These are phyloP conservation scores for Rubia tinctorum DNA, from an alignment of 305 asterid genomes.

Conservation along the genomic window DNA sequence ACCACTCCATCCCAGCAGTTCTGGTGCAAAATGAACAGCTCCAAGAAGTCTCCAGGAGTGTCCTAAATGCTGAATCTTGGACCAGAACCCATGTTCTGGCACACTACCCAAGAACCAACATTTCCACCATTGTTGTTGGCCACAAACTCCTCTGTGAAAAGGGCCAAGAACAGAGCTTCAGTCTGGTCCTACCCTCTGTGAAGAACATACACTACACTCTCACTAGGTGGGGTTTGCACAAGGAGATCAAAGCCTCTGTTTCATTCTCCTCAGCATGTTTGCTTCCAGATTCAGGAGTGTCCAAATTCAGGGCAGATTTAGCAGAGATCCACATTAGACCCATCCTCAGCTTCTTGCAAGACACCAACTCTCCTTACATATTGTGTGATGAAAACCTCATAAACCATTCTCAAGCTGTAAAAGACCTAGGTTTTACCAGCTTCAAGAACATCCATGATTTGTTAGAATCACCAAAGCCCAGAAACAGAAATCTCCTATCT, in stretches of 20 bases:
- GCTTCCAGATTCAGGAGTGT: conserved; percentile 16
- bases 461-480: conserved; percentile 25
- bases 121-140: conserved; percentile 58
- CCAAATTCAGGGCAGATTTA: conserved; percentile 30
- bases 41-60: conserved; percentile 49
- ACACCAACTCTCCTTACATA: conserved; percentile 47
- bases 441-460: conserved; percentile 28
- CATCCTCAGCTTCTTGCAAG: conserved; percentile 39
- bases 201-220: conserved; percentile 79
- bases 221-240: conserved; percentile 86
- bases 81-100: conserved; percentile 53
- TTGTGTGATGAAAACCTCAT: conserved; percentile 32
- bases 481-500: conserved; percentile 51
- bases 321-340: conserved; percentile 44
- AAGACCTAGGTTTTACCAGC: conserved; percentile 34
- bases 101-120: conserved; percentile 58
- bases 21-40: conserved; percentile 45
- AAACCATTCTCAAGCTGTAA: conserved; percentile 35
- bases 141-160: conserved; percentile 38
- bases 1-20: conserved; percentile 36
- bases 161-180: conserved; percentile 23
- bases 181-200: conserved; percentile 47
- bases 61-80: conserved; percentile 77
- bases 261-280: conserved; percentile 55
- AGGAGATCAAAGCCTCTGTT: conserved; percentile 53